These are phyloP conservation scores for Teratosphaeria destructans DNA, from an alignment of 2,329 filamentous ascomycete species.

Conservation along the genomic window DNA sequence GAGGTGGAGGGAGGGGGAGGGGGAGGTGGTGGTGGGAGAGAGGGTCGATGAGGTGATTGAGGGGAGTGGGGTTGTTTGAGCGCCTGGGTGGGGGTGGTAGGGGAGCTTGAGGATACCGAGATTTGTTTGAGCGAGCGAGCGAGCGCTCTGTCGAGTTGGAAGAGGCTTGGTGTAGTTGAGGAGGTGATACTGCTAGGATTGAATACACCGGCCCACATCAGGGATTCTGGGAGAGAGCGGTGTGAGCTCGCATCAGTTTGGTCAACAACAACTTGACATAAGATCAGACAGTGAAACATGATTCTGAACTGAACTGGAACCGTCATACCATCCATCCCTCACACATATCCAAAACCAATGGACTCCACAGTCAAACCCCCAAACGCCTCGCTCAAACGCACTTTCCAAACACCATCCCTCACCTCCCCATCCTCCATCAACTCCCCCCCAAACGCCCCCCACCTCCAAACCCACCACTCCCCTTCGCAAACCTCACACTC, in stretches of 20 bases:
- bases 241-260: no score
- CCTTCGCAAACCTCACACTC: conserved; percentile 11
- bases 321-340: no score
- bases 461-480: conserved; percentile 5
- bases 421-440: neutral
- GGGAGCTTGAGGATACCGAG: no score
- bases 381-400: neutral
- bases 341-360: no score
- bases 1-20: neutral
- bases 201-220: no score
- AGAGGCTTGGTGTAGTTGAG: neutral
- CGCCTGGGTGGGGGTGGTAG: no score
- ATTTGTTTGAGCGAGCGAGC: neutral
- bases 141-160: neutral
- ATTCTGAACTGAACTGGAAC: no score
- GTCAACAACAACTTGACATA: no score
- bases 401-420: neutral
- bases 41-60: neutral
- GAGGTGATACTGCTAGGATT: neutral
- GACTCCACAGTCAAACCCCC: no score
- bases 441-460: conserved; percentile 3
- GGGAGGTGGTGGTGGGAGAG: neutral
- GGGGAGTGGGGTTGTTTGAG: neutral
- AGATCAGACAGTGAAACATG: no score
- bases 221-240: no score